phyloP scores from a whole-genome alignment of 352 stramenopile genomes.

The Globisporangium barbulae region DNA sequence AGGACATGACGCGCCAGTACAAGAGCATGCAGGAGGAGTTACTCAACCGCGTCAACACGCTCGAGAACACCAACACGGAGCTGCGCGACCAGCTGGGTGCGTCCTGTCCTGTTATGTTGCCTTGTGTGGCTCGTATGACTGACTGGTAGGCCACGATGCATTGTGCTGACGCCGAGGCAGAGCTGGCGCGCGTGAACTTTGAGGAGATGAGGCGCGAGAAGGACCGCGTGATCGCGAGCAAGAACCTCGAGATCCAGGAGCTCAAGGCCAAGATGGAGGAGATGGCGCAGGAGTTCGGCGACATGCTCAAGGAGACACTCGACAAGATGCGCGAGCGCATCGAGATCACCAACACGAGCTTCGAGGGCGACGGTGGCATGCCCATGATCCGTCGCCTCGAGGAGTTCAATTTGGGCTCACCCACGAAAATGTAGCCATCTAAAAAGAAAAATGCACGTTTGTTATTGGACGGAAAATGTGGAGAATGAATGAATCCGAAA shows the following conservation, averaged over 20 bases:
- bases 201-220: constrained; percentile 91
- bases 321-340: constrained; percentile 95
- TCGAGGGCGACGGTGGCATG: constrained; percentile 73
- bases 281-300: constrained; percentile 92
- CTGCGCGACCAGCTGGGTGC: constrained; percentile 89
- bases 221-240: constrained; percentile 84
- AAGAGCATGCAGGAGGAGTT: constrained; percentile 96
- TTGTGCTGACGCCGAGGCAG: constrained; percentile 21
- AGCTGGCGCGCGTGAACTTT: constrained; percentile 81
- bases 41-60: constrained; percentile 78
- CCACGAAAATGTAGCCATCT: constrained; percentile 31
- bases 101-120: not conserved
- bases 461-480: constrained; percentile 5
- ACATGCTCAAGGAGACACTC: constrained; percentile 94
- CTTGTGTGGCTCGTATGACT: not conserved
- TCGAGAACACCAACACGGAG: constrained; percentile 92
- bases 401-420: constrained; percentile 81
- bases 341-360: constrained; percentile 90
- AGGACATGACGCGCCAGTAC: constrained; percentile 96
- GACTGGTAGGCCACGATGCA: not conserved
- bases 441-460: constrained; percentile 3
- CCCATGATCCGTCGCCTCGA: constrained; percentile 83
- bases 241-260: constrained; percentile 89
- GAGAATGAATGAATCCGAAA: not conserved
- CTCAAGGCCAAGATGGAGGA: constrained; percentile 94